Conservation (phyloP, 495 filamentous ascomycete species). For the Xylaria longipes region DNA sequence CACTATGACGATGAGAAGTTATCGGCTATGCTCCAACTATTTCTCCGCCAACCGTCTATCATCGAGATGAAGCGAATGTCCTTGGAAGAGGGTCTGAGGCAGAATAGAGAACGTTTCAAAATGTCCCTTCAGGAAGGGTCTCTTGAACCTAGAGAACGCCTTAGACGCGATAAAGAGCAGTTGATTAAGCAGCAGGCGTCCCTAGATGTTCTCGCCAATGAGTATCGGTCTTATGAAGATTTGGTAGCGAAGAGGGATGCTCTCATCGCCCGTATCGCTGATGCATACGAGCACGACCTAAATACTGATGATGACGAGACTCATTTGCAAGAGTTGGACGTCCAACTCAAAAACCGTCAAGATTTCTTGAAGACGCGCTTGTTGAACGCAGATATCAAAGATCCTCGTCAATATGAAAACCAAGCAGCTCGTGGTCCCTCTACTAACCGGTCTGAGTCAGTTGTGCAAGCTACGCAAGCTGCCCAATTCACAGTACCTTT, state of each 20-base stretch:
- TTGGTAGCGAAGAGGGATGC: constrained; percentile 41
- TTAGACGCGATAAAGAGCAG: constrained; percentile 45
- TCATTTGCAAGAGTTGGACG: constrained; percentile 43
- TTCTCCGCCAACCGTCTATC: constrained; percentile 41
- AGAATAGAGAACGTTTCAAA: constrained; percentile 45
- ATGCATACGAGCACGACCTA: constrained; percentile 46
- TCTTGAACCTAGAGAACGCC: constrained; percentile 40
- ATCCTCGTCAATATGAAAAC: constrained; percentile 40
- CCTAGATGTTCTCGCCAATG: constrained; percentile 37
- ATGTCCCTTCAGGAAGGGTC: constrained; percentile 40
- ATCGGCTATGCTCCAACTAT: constrained; percentile 40
- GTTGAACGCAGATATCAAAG: constrained; percentile 45
- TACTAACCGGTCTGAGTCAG: constrained; percentile 23
- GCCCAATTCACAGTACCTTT: constrained; percentile 18
- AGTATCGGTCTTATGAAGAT: constrained; percentile 40
- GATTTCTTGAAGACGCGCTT: constrained; percentile 37
- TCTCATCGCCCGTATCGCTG: constrained; percentile 43
- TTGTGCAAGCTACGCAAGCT: constrained; percentile 38
- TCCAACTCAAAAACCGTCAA: constrained; percentile 40
- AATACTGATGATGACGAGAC: constrained; percentile 49
- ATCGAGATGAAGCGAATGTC: constrained; percentile 39
- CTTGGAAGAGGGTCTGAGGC: constrained; percentile 37
- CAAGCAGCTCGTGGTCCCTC: constrained; percentile 6
- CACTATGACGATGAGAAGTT: constrained; percentile 35
- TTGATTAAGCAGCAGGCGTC: constrained; percentile 42